Evolutionary conservation across 768 basidiomycete species (phyloP).

Genomic region (Candolleomyces aberdarensis): DNA sequence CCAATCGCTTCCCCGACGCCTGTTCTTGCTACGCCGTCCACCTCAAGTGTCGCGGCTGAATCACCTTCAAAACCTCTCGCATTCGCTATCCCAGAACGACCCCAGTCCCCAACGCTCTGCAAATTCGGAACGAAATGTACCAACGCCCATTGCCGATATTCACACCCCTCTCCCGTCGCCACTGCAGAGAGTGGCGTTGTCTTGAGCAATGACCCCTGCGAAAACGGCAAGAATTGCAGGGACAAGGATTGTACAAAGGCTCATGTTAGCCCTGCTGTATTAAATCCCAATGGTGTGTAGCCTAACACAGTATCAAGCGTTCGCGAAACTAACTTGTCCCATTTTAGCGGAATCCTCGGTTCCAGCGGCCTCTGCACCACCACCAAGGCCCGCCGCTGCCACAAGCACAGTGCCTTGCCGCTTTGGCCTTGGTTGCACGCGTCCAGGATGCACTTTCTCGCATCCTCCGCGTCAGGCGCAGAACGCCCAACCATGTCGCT

Average conservation of each 20-base stretch:
- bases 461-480: slow-evolving; percentile 51
- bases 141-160: slow-evolving; percentile 84
- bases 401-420: slow-evolving; percentile 49
- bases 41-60: slow-evolving; percentile 23
- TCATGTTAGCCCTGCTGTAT: slow-evolving; percentile 85
- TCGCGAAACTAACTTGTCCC: slow-evolving; percentile 11
- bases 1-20: slow-evolving; percentile 22
- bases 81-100: slow-evolving; percentile 69
- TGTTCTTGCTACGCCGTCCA: slow-evolving; percentile 18
- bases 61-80: slow-evolving; percentile 31
- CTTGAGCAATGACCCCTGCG: slow-evolving; percentile 90
- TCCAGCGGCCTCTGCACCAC: slow-evolving; percentile 29
- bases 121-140: slow-evolving; percentile 91
- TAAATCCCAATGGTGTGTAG: slow-evolving; percentile 57
- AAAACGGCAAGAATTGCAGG: slow-evolving; percentile 83
- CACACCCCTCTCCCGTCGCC: slow-evolving; percentile 96
- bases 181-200: slow-evolving; percentile 94
- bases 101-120: slow-evolving; percentile 88
- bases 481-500: slow-evolving; percentile 52
- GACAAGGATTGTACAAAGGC: slow-evolving; percentile 92
- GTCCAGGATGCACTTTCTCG: slow-evolving; percentile 62
- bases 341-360: slow-evolving; percentile 36
- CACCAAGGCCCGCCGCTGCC: slow-evolving; percentile 12
- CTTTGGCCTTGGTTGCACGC: slow-evolving; percentile 70
- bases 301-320: slow-evolving; percentile 2